Conservation (phyloP, 177 flowering plant genomes). For the Vitis hybrid region DNA sequence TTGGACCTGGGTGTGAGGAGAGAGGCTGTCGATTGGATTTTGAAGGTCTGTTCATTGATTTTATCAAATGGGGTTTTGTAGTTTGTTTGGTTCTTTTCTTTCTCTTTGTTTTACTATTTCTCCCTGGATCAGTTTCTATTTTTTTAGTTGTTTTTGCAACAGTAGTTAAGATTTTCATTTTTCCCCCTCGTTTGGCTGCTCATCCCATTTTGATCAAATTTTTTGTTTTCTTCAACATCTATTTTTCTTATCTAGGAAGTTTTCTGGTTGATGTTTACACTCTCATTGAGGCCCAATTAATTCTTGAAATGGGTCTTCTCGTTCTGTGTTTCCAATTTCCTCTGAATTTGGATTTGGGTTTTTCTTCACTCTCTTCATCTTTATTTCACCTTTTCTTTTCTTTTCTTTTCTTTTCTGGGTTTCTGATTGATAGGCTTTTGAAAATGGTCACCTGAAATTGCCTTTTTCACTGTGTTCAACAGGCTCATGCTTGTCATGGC, state of each 20-base stretch:
- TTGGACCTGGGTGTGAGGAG: slow-evolving; percentile 43
- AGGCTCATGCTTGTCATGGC: slow-evolving; percentile 44
- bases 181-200: background rate
- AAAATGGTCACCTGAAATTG: background rate
- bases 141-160: background rate
- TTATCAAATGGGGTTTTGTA: slow-evolving; percentile 5
- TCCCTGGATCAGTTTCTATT: background rate
- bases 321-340: background rate
- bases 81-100: slow-evolving; percentile 6
- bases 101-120: background rate
- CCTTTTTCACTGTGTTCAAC: slow-evolving; percentile 16
- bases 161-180: background rate
- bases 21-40: slow-evolving; percentile 58
- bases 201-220: background rate
- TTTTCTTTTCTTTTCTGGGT: background rate
- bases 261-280: background rate
- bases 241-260: background rate
- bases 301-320: background rate
- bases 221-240: background rate
- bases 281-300: background rate
- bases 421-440: slow-evolving; percentile 1
- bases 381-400: background rate
- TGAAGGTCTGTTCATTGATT: slow-evolving; percentile 37
- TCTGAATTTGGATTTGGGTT: background rate
- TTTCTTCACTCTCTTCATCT: background rate